phyloP scores from a whole-genome alignment of 805 yeast species.

The Lipomyces orientalis region DNA sequence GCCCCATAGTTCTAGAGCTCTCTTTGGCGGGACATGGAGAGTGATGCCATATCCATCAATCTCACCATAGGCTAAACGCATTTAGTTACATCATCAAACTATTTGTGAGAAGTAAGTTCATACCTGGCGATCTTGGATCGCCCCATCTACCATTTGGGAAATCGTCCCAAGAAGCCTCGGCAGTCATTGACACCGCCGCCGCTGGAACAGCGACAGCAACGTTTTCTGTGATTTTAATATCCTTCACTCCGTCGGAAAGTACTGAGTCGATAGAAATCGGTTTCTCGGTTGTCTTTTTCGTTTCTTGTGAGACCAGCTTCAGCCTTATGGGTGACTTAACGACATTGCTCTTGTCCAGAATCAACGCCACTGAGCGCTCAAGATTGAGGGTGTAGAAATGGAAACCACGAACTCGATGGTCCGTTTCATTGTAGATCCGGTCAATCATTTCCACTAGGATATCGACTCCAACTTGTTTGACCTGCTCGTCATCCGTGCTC shows the following conservation, averaged over 20 bases:
- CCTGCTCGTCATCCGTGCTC: slow-evolving; percentile 75
- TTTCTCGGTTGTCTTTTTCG: neutral
- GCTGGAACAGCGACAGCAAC: slow-evolving; percentile 20
- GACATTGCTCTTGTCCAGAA: slow-evolving; percentile 66
- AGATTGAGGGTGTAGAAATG: slow-evolving; percentile 92
- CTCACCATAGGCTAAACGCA: slow-evolving; percentile 87
- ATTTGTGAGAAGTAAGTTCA: slow-evolving; percentile 62
- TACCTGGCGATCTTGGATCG: slow-evolving; percentile 96
- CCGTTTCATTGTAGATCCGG: slow-evolving; percentile 58
- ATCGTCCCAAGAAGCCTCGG: slow-evolving; percentile 74
- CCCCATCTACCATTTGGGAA: slow-evolving; percentile 99
- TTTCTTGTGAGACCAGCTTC: neutral
- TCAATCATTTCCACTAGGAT: slow-evolving; percentile 68
- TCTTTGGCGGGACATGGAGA: slow-evolving; percentile 69
- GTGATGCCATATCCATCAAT: slow-evolving; percentile 97
- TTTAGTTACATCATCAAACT: neutral
- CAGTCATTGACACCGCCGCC: slow-evolving; percentile 15
- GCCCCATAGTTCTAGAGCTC: slow-evolving; percentile 89
- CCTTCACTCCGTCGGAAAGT: slow-evolving; percentile 62
- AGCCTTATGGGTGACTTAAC: slow-evolving; percentile 46
- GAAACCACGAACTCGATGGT: slow-evolving; percentile 72
- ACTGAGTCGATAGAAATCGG: slow-evolving; percentile 92
- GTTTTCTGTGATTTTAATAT: slow-evolving; percentile 17
- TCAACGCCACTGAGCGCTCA: slow-evolving; percentile 89
- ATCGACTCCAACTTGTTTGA: slow-evolving; percentile 82